Evolutionary conservation across 495 filamentous ascomycete genomes (phyloP), one percentile per base, ranked within the genome.

Genomic region (Baudoinia panamericana): DNA sequence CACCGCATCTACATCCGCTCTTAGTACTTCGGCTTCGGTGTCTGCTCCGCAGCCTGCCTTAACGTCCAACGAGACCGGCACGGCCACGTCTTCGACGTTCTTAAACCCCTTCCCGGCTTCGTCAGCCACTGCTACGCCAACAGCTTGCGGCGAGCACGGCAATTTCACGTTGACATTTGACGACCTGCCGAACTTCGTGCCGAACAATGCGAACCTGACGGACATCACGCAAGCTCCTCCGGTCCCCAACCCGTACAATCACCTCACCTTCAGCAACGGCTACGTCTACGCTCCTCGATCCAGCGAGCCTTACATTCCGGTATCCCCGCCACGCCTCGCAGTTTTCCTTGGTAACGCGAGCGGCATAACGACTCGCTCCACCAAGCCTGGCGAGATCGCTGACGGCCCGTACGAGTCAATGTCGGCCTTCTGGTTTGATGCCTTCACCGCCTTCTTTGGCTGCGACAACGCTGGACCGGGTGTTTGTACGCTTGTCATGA

Each of bases 401-500:
- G 63, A 58, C 13, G 66, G 65, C 16, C 57, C 60, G 10, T 53
- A 58, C 16, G 55, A 56, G 23, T 28, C 28, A 4, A 50, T 55
- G 13, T 57, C 54, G 16, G 59, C 63, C 15, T 69, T 62, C 51
- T 66, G 63, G 62, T 62, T 69, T 46, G 52, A 66, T 46, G 62
- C 62, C 6, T 56, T 50, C 40, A 55, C 48, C 9, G 58, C 52
- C 7, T 62, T 50, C 29, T 43, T 69, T 19, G 63, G 63, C 19
- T 69, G 66, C 46, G 52, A 59, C 13, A 59, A 67, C 43, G 40
- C 30, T 13, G 63, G 63, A 13, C 51, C 58, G 9, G 33, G 35
- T 8, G 31, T 40, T n/a, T 69, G 65, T 51, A 39, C 41, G 5
- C 46, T 69, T 20, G 53, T 47, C 7, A 55, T 67, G 37, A 56